Evolutionary conservation across 2,329 filamentous ascomycete species (phyloP), one percentile per base, ranked within the genome.

Genomic region (Cordyceps cateniannulata): DNA sequence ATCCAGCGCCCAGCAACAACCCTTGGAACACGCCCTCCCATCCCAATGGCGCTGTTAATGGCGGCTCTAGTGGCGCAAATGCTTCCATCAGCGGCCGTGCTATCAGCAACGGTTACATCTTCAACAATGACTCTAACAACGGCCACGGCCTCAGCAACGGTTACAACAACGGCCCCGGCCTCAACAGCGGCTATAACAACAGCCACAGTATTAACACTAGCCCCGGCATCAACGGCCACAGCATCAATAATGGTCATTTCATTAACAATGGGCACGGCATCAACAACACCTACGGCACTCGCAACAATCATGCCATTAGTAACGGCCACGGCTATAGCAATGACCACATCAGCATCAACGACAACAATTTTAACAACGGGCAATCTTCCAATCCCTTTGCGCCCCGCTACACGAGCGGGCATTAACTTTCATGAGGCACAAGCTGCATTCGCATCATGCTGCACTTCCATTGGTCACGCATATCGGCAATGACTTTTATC

Each of bases 11-110:
- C 8, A 53, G 63, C 18, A 66, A 61, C 52, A 68, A 68, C 22
- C 65, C 63, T 10, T 70, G 68, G 69, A 68, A 68, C 51, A 60
- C 59, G 4, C 53, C 67, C 10, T 32, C 51, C 8, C 70, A 67
- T 59, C 64, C 65, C 45, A 67, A 64, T 45, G 63, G 65, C 16
- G 29, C 25, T 45, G 49, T 25, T 4, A 5, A 20, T 12, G 49
- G 48, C 20, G 42, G 29, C 20, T 49, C 45, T n/a, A n/a, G 8
- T 8, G 20, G 32, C 14, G 16, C n/a, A 1, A 8, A 51, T n/a
- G 24, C 5, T 18, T 10, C 18, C 35, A n/a, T 22, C n/a, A 51
- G 35, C 24, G 29, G 49, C 1, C 18, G 32, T 14, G 38, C 16
- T 5, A 16, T n/a, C 14, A 14, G 38, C 49, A 32, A 51, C 9